Evolutionary conservation across 2,329 filamentous ascomycete species (phyloP), one percentile per base, ranked within the genome.

Genomic region (Cyanodermella asteris): DNA sequence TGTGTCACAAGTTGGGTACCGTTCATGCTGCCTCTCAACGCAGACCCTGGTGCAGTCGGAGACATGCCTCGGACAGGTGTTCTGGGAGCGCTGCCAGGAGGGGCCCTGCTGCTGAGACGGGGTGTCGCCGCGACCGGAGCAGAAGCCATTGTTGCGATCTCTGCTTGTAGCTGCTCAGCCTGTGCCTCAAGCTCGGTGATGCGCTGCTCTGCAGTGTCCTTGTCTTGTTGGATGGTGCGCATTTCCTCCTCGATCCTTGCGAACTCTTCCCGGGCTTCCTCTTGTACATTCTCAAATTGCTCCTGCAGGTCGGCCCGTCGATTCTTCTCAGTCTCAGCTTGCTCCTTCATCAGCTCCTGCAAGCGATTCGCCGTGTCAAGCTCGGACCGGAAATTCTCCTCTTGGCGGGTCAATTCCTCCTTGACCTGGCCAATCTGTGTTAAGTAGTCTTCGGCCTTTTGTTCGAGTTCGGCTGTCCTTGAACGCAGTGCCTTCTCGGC

Each of bases 361-460:
- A 97, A 61, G 22, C 87, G 68, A 30, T 67, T 70, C 14, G 75
- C 69, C 33, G 73, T 73, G 34, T 90, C 80, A 6, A 91, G 59
- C 44, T 94, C 82, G 28, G 82, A 71, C 37, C 73, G 70, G 56
- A 87, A 90, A 31, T 73, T 72, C 43, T 93, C 75, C 32, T 91
- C 72, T n/a, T 71, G 70, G 27, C 76, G 67, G 2, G 77, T 72
- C 14, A 75, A 73, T 12, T 77, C 66, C 41, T 91, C 81, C 40
- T 87, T 73, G 17, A 93, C 62, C 43, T 81, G 72, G 40, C 93
- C 80, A 16, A 91, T 68, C 40, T 72, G 80, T 21, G 64, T 56
- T 22, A 91, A 63, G 5, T 74, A 69, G 30, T 93, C 78, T 31
- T 94, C 82, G 2, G 77, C 72, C 51, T 87, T 91, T 40, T 72